Evolutionary conservation across 83 land plant species (phyloP).

Genomic region (Isoetes engelmannii): DNA sequence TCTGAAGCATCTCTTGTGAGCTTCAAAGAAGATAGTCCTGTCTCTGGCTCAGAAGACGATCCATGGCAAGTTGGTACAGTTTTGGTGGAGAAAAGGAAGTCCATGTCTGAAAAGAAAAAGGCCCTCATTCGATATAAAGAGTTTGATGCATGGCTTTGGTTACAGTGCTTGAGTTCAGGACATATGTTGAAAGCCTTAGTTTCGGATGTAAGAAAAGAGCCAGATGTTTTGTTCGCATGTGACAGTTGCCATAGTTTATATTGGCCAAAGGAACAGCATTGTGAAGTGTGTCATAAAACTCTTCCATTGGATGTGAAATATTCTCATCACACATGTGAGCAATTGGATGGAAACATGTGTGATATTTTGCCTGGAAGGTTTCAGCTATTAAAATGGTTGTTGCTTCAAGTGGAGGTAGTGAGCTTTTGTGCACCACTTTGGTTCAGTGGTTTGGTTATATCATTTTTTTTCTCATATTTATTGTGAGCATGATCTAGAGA

Average conservation of each 20-base stretch:
- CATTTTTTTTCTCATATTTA: too few species aligned
- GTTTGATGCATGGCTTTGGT: conserved; percentile 23
- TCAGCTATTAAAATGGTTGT: conserved; percentile 1
- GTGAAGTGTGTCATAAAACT: conserved; percentile 15
- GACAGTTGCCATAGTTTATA: conserved; percentile 15
- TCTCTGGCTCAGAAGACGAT: conserved; percentile 1
- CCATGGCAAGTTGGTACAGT: conserved; percentile 10
- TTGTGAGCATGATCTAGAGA: too few species aligned
- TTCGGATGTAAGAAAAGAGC: conserved; percentile 1
- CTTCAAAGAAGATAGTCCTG: conserved; percentile 1
- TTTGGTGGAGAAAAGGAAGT: neutral
- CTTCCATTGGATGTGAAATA: neutral
- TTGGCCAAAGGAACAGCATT: conserved; percentile 21
- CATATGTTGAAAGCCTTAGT: conserved; percentile 11
- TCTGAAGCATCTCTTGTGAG: conserved; percentile 8
- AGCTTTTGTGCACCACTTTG: neutral
- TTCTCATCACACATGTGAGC: conserved; percentile 6
- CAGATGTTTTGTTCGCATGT: conserved; percentile 4
- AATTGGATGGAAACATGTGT: neutral
- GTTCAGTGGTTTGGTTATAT: too few species aligned
- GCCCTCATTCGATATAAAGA: conserved; percentile 13
- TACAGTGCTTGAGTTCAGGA: conserved; percentile 1
- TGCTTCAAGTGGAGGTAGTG: conserved; percentile 15
- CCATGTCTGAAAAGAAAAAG: neutral
- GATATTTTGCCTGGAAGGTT: conserved; percentile 1